Base-by-base conservation (phyloP, 768 basidiomycete species). In the Hysterangium stoloniferum region DNA sequence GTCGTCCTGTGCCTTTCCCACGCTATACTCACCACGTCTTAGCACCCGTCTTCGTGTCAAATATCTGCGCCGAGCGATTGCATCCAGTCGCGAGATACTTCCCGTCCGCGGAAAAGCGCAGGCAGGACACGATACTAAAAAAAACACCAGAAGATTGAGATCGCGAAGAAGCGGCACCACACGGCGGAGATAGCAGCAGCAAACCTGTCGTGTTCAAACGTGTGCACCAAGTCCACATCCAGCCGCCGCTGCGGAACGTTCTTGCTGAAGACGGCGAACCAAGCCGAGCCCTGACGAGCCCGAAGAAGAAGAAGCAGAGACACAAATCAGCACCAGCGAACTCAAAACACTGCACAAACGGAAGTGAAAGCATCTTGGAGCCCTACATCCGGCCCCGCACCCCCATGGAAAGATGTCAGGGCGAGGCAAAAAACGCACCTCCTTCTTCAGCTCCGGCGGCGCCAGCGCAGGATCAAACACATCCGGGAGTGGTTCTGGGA, bases 21-120 rank as follows among this genome's bases (percentile, higher is more conserved):
- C n/a, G n/a, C n/a, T n/a, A n/a, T n/a, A 56, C 81, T 49, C 57
- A 92, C 93, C 86, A 92, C 25, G 84, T 84, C 68, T 89, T 91
- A 0, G 61, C 64, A 6, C 94, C 94, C 0, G 87, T 85, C 68
- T 86, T 86, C 24, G 86, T 86, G 62, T 97, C 91, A 63, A 87
- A 97, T 51, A 98, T 93, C 66, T 96, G 93, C 17, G 93, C 91
- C 0, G 91, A 90, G 35, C 90, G 77, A 68, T 98, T 98, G 69
- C 94, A 98, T 11, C 95, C 95, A 4, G 95, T 97, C 27, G 95
- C 95, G 29, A 97, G 78, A 54, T 75, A 82, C 65, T 88, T 91
- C 24, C 94, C 91, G 65, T 98, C 93, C 12, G 90, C 87, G 46
- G 91, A 95, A 69, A 96, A 95, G 53, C 86, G 78, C 22, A 96